These are phyloP conservation scores for Fusarium pseudoanthophilum DNA, from an alignment of 2,329 filamentous ascomycete species.

Conservation along the genomic window DNA sequence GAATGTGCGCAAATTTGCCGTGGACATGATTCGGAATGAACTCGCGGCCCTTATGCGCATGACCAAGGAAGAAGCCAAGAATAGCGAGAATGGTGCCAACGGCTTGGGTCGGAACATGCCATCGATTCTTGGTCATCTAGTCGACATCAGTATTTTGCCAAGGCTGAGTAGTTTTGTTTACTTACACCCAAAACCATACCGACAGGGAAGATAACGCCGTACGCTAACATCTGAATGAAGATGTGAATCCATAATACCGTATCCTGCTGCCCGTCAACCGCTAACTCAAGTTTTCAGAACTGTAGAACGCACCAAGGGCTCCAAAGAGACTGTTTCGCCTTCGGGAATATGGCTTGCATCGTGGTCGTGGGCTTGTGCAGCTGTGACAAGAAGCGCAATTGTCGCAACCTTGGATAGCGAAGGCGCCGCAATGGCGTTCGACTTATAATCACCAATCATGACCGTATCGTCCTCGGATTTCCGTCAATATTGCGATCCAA, in stretches of 20 bases:
- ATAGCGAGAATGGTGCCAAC: conserved; percentile 79
- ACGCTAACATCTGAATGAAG: conserved; percentile 84
- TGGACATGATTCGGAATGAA: conserved; percentile 83
- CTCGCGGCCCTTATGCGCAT: conserved; percentile 87
- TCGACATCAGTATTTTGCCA: not conserved
- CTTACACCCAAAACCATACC: conserved; percentile 95
- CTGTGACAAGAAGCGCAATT: conserved; percentile 40
- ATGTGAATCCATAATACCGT: conserved; percentile 94
- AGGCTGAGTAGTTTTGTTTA: conserved; percentile 22
- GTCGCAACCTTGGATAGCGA: conserved; percentile 31
- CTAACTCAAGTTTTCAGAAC: not conserved
- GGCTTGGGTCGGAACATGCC: conserved; percentile 92
- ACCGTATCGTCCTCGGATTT: not conserved
- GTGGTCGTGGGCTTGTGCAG: conserved; percentile 58
- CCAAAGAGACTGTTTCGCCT: conserved; percentile 74
- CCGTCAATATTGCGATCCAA: not conserved
- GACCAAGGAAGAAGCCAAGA: conserved; percentile 89
- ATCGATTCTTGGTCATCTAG: conserved; percentile 87
- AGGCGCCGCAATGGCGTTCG: conserved; percentile 29
- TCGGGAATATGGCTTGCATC: conserved; percentile 69
- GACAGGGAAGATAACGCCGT: conserved; percentile 90
- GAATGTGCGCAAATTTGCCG: conserved; percentile 78
- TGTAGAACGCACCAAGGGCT: conserved; percentile 72
- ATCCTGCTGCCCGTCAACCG: conserved; percentile 66
- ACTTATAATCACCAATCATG: conserved; percentile 37